Conservation (phyloP, 116 monocot genomes). For the Zostera marina region DNA sequence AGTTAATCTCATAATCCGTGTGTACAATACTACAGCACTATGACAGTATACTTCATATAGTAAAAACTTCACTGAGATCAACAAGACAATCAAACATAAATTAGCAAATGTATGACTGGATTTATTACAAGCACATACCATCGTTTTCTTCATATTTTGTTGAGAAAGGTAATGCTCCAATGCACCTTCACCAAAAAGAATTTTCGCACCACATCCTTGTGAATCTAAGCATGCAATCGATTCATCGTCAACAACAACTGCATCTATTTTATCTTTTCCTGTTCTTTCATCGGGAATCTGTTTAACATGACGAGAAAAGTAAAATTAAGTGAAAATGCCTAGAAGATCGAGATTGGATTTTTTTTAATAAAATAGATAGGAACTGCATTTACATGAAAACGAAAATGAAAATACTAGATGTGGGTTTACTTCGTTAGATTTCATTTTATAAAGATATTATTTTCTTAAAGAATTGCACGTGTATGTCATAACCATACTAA, state of each 20-base stretch:
- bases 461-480: neutral
- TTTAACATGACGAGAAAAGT: neutral
- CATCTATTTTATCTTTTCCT: conserved; percentile 71
- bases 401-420: neutral
- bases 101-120: conserved; percentile 8
- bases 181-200: conserved; percentile 67
- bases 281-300: conserved; percentile 73
- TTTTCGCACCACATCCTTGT: conserved; percentile 50
- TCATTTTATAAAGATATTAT: too few relatives aligned
- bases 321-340: neutral
- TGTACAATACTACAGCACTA: conserved; percentile 5
- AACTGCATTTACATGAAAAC: neutral
- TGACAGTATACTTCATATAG: conserved; percentile 15
- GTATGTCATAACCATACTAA: neutral
- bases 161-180: conserved; percentile 45
- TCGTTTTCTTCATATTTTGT: conserved; percentile 20
- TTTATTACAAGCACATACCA: conserved; percentile 25
- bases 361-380: too few relatives aligned
- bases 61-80: conserved; percentile 14
- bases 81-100: conserved; percentile 13
- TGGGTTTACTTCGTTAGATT: too few relatives aligned
- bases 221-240: conserved; percentile 35
- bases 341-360: neutral
- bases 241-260: conserved; percentile 80
- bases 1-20: conserved; percentile 6